Evolutionary conservation across 2,329 filamentous ascomycete species (phyloP).

Genomic region (Blastomyces parvus): DNA sequence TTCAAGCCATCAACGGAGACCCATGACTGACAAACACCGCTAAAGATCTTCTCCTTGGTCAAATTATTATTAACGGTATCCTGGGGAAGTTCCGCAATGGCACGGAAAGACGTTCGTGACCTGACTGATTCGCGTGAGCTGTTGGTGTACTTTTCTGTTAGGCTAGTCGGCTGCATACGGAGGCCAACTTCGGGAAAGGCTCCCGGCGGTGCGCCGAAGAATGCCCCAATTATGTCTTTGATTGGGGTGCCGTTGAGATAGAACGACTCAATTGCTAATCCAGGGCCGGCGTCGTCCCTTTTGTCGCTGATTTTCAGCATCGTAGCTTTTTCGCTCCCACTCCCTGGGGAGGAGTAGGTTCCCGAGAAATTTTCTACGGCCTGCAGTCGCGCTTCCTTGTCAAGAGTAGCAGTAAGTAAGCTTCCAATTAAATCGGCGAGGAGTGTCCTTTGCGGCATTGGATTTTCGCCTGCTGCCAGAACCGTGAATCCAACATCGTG

Average conservation of each 20-base stretch:
- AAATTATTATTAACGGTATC: slow-evolving; percentile 7
- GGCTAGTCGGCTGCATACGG: background rate
- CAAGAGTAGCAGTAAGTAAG: slow-evolving; percentile 21
- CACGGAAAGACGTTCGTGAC: slow-evolving; percentile 9
- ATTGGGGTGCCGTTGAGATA: background rate
- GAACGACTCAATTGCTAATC: slow-evolving; percentile 6
- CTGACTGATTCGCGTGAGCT: background rate
- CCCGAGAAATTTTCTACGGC: slow-evolving; percentile 21
- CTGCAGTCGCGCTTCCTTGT: slow-evolving; percentile 21
- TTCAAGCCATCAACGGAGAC: slow-evolving; percentile 18
- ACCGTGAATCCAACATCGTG: slow-evolving; percentile 30
- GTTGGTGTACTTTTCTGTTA: background rate
- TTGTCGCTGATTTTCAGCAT: slow-evolving; percentile 16
- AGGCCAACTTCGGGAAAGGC: background rate
- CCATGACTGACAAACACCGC: slow-evolving; percentile 21
- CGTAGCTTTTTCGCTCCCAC: slow-evolving; percentile 16
- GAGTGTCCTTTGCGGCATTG: slow-evolving; percentile 14
- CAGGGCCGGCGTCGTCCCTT: slow-evolving; percentile 14
- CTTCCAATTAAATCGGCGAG: slow-evolving; percentile 25
- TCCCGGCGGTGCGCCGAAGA: background rate
- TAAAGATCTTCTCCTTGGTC: slow-evolving; percentile 13
- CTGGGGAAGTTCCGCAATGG: slow-evolving; percentile 15
- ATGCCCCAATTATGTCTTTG: background rate
- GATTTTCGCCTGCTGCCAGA: slow-evolving; percentile 20
- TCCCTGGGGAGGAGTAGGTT: slow-evolving; percentile 17